Evolutionary conservation across 192 early-diverging fungal species (phyloP).

Genomic region (Diversispora eburnea): DNA sequence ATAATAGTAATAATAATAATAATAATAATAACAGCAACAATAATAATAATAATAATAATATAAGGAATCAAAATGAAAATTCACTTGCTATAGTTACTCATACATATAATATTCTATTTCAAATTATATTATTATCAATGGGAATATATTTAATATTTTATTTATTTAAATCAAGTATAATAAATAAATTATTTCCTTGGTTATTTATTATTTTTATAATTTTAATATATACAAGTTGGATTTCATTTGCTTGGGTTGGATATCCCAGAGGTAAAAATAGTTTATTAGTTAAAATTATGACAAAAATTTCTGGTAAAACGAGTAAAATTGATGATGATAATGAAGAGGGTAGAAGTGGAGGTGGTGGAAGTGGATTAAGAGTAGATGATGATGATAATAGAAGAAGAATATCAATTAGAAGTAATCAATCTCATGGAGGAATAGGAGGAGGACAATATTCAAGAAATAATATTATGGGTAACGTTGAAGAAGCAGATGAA

Average conservation of each 20-base stretch:
- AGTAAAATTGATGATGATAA: background rate
- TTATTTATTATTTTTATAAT: slow-evolving; percentile 5
- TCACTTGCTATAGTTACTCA: background rate
- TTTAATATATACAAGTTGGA: slow-evolving; percentile 22
- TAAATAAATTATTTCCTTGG: background rate
- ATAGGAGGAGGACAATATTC: background rate
- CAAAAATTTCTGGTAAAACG: background rate
- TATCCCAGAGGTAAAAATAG: slow-evolving; percentile 16
- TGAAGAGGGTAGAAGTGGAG: background rate
- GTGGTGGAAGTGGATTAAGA: background rate
- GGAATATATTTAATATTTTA: slow-evolving; percentile 2
- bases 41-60: no score
- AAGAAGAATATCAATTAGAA: background rate
- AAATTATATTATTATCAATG: slow-evolving; percentile 8
- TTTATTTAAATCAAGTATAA: background rate
- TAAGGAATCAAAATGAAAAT: background rate
- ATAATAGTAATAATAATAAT: no score
- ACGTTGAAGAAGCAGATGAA: slow-evolving; percentile 3
- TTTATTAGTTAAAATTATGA: slow-evolving; percentile 1
- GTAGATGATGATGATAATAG: background rate
- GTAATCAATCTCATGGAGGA: background rate
- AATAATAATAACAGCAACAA: no score
- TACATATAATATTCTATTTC: background rate
- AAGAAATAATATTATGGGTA: background rate
- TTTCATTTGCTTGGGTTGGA: slow-evolving; percentile 2